Evolutionary conservation across 148 eudicot genomes (phyloP).

Genomic region (Fagopyrum tataricum): DNA sequence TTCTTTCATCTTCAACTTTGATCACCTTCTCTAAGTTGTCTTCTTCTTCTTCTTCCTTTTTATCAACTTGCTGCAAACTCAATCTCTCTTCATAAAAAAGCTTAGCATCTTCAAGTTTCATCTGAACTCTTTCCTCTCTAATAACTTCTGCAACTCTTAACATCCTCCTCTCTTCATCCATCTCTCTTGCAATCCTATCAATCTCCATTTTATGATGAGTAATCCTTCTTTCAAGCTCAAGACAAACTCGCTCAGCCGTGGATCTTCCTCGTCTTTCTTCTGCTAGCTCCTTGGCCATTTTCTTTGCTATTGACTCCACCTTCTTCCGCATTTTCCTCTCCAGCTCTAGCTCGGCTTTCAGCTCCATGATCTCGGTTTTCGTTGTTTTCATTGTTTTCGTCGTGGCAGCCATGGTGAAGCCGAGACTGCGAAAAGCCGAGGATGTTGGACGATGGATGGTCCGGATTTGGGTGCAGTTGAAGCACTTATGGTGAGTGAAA

Average conservation of each 20-base stretch:
- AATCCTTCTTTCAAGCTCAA: constrained; percentile 38
- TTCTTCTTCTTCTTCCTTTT: not conserved
- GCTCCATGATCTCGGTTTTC: constrained; percentile 41
- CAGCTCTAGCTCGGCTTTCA: constrained; percentile 43
- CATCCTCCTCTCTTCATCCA: constrained; percentile 70
- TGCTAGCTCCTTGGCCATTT: constrained; percentile 32
- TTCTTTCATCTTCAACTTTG: constrained; percentile 5
- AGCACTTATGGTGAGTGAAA: constrained; percentile 27
- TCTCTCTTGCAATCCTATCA: constrained; percentile 34
- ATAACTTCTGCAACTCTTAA: constrained; percentile 55
- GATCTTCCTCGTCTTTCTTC: constrained; percentile 41
- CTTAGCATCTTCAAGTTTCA: constrained; percentile 66
- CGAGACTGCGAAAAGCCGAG: constrained; percentile 37
- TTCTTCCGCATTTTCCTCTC: constrained; percentile 54
- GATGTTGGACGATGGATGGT: not conserved
- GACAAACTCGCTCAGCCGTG: constrained; percentile 29
- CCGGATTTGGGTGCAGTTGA: constrained; percentile 11
- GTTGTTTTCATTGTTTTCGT: constrained; percentile 25
- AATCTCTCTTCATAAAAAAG: constrained; percentile 37
- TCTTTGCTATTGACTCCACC: constrained; percentile 41
- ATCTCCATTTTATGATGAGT: constrained; percentile 28
- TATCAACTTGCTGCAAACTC: constrained; percentile 14
- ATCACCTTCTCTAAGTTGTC: not conserved
- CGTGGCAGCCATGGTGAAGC: constrained; percentile 26
- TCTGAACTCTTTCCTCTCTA: constrained; percentile 64